Base-by-base conservation (phyloP, 2,329 filamentous ascomycete species). In the Metarhizium sp. region DNA sequence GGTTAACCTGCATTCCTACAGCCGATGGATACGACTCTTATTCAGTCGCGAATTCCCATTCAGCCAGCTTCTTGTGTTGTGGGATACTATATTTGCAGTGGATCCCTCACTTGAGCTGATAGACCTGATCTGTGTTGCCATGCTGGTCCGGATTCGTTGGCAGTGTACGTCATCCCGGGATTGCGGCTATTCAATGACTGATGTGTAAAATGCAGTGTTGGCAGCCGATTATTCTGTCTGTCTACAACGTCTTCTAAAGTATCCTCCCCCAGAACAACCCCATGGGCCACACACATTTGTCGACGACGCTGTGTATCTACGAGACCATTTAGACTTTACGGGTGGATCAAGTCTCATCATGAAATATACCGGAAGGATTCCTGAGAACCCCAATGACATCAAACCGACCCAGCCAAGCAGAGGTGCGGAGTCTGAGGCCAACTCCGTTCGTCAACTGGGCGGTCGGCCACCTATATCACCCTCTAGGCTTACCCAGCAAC, bases 41-140 rank as follows among this genome's bases (percentile, higher is more conserved):
- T 97, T 97, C 66, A 92, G 92, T 51, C 82, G 94, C 61, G 94
- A 99, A 68, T 97, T 96, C 63, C 84, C 90, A 0, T 95, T 97
- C 58, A 84, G 92, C 54, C 84, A 95, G 59, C 80, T 92, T 45
- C 79, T 99, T 42, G 75, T 82, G 25, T 79, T 99, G 55, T 99
- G 94, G 94, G 94, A 99, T 71, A 81, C 86, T 7, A 77, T 99
- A 1, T 95, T 99, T 67, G 88, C 92, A 2, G 84, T 95, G 64
- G 92, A 96, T 63, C 80, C 92, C 7, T 79, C 81, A 0, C 73
- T 96, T 32, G 84, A 91, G 51, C 75, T 97, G 36, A 84, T 97
- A 61, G 90, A 97, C 65, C 78, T 94, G 55, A 85, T 96, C n/a
- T 96, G 92, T 62, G 84, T 96, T 52, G 86, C 91, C 6, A 97